Evolutionary conservation across 108 stramenopile species (phyloP), one percentile per base, ranked within the genome.

Genomic region (Nitzschia putrida): DNA sequence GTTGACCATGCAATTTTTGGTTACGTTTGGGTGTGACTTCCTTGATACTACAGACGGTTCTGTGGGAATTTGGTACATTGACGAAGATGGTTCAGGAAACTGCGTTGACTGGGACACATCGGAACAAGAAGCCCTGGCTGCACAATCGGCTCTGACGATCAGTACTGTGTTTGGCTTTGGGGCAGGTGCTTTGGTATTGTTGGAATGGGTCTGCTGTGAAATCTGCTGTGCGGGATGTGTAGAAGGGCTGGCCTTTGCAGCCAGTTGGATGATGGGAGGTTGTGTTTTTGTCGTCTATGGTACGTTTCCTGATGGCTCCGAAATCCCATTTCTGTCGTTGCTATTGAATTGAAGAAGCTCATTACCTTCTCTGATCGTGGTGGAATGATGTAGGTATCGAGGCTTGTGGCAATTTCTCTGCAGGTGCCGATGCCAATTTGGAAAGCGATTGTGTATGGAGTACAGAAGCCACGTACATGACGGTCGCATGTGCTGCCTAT

Each of bases 171-270:
- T 29, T 61, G 73, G 73, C 0, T 41, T 59, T 25, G 49, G 12
- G 0, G 65, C 73, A 29, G 34, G 54, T 13, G 38, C 38, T 2
- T 14, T 74, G 73, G 73, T 74, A 0, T 18, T 61, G 20, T 66
- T 74, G 23, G 73, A 74, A 53, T 74, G 73, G 73, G 18, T 66
- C 2, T 43, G 29, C 29, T 74, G 73, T 66, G 66, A 67, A 47
- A 37, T 74, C n/a, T 61, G 58, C 16, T 74, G 73, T 66, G 73
- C 73, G 24, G 65, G 66, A 41, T 60, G 57, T 11, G 3, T 74
- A 2, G 66, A 66, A 50, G 73, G 73, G 1, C 0, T 67, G 1
- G 66, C 66, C 18, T 74, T 67, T 74, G 43, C 44, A 2, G 57
- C 43, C 11, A 58, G 66, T 13, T 74, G 73, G 73, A 23, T 61